These are phyloP conservation scores for Hypoxylon sp. DNA, from an alignment of 2,329 filamentous ascomycete species.

Conservation along the genomic window DNA sequence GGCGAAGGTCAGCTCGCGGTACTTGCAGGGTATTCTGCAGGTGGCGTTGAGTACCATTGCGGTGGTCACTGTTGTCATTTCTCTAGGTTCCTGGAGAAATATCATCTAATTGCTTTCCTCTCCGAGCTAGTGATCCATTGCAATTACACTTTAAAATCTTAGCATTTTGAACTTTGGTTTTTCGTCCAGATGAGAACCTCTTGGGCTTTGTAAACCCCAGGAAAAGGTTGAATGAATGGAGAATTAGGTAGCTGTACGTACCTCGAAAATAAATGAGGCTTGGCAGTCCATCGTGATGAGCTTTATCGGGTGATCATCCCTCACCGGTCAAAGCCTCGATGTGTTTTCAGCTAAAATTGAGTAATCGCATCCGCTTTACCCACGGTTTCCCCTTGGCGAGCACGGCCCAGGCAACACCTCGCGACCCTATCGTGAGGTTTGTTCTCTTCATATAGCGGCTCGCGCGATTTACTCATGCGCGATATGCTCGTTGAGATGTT, in stretches of 20 bases:
- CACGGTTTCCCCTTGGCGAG: too few relatives aligned
- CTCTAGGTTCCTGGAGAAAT: slow-evolving; percentile 1
- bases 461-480: too few relatives aligned
- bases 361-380: too few relatives aligned
- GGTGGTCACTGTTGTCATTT: slow-evolving; percentile 4
- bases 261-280: not conserved
- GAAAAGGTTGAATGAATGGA: not conserved
- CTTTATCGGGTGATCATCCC: too few relatives aligned
- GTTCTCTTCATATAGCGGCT: too few relatives aligned
- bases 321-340: too few relatives aligned
- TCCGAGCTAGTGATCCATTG: not conserved
- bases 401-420: too few relatives aligned
- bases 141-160: not conserved
- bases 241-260: not conserved
- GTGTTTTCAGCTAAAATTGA: too few relatives aligned
- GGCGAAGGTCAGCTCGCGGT: not conserved
- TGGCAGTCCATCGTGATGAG: too few relatives aligned
- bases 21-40: not conserved
- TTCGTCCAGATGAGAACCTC: not conserved
- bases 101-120: not conserved
- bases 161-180: not conserved
- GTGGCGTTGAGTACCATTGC: slow-evolving; percentile 3
- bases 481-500: too few relatives aligned
- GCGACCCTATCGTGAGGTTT: too few relatives aligned
- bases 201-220: not conserved